phyloP scores from a whole-genome alignment of 2,329 filamentous ascomycete species.

The Arthrobotrys entomopaga region DNA sequence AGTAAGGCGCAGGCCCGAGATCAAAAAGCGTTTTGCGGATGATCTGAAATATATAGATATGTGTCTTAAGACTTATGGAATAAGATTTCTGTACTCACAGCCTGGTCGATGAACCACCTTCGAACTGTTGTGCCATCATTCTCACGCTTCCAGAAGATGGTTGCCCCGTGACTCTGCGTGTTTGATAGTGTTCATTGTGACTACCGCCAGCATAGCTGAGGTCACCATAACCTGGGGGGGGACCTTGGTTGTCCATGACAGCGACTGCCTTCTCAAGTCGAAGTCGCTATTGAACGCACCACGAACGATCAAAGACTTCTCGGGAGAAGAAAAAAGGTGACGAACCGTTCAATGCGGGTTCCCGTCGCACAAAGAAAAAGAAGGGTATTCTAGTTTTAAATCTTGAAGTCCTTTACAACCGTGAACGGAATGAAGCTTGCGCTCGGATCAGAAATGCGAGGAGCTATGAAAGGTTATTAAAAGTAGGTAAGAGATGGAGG shows the following conservation, averaged over 20 bases:
- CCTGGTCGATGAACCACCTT: constrained; percentile 28
- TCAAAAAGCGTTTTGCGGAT: too few species aligned
- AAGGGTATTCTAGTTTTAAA: too few species aligned
- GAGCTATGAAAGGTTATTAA: background rate
- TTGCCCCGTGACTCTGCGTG: constrained; percentile 49
- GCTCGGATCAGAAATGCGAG: background rate
- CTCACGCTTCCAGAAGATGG: constrained; percentile 46
- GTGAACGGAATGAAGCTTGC: background rate
- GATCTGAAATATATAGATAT: constrained; percentile 6
- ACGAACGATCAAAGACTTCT: too few species aligned
- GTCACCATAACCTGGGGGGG: constrained; percentile 48
- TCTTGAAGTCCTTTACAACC: background rate
- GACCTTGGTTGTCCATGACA: constrained; percentile 55
- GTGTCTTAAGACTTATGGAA: background rate
- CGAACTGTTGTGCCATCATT: constrained; percentile 51
- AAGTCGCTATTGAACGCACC: too few species aligned
- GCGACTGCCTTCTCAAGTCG: constrained; percentile 7
- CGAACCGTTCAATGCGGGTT: too few species aligned
- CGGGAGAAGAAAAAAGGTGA: too few species aligned
- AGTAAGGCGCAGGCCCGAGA: too few species aligned
- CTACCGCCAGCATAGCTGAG: constrained; percentile 26
- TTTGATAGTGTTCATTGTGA: constrained; percentile 28
- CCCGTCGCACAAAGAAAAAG: too few species aligned
- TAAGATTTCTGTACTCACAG: constrained; percentile 35
- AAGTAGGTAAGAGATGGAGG: background rate